Conservation (phyloP, 2,329 filamentous ascomycete genomes). For the Pestalotiopsis sp. region DNA sequence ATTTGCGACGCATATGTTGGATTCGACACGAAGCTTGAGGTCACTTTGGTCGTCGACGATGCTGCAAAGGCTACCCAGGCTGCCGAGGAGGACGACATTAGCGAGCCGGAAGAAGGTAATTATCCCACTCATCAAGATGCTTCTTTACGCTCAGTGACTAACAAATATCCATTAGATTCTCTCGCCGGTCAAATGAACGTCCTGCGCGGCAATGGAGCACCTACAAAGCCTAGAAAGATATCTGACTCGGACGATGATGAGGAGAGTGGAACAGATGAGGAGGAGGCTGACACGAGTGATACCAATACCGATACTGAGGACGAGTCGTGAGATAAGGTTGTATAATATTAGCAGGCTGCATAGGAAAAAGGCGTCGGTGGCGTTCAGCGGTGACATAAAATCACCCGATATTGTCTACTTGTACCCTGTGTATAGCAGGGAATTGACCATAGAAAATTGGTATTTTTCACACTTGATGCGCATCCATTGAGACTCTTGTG, state of each 20-base stretch:
- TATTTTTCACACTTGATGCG: not conserved
- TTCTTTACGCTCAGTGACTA: not conserved
- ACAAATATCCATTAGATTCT: conserved; percentile 57
- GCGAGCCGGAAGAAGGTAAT: conserved; percentile 96
- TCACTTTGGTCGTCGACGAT: conserved; percentile 87
- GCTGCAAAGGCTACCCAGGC: conserved; percentile 81
- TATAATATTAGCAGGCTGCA: conserved; percentile 6
- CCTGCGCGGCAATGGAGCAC: conserved; percentile 70
- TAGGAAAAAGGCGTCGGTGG: conserved; percentile 13
- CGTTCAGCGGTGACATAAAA: conserved; percentile 7
- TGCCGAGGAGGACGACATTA: conserved; percentile 89
- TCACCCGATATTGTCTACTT: not conserved
- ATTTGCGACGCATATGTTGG: conserved; percentile 95
- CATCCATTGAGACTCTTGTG: too few species aligned
- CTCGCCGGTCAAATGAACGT: conserved; percentile 89
- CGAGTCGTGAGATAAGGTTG: conserved; percentile 44
- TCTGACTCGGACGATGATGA: conserved; percentile 66
- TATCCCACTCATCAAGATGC: conserved; percentile 22
- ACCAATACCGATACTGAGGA: conserved; percentile 72
- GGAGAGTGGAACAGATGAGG: conserved; percentile 82
- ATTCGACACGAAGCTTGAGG: conserved; percentile 89
- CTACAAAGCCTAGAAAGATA: conserved; percentile 60
- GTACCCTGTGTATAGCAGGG: not conserved
- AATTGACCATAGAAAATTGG: conserved; percentile 1
- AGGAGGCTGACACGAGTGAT: conserved; percentile 66